Conservation (phyloP, 148 eudicot species). For the Fagopyrum esculentum region DNA sequence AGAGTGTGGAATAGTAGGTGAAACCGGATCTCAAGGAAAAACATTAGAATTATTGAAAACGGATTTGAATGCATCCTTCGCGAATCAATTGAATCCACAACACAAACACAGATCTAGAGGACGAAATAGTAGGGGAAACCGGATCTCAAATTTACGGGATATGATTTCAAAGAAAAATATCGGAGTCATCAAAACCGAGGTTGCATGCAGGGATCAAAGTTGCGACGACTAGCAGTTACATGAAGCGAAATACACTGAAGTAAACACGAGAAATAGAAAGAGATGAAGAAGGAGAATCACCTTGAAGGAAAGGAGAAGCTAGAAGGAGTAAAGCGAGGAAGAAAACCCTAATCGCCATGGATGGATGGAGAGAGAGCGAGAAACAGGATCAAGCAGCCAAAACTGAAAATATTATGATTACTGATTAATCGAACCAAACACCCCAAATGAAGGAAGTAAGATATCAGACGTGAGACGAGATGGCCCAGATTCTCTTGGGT, state of each 20-base stretch:
- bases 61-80: constrained; percentile 14
- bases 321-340: constrained; percentile 54
- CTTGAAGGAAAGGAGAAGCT: constrained; percentile 65
- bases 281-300: constrained; percentile 23
- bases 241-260: not conserved
- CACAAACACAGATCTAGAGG: constrained; percentile 4
- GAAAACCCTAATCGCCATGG: constrained; percentile 52
- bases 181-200: not conserved
- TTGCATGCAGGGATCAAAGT: constrained; percentile 5
- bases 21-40: constrained; percentile 3
- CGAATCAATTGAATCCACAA: constrained; percentile 6
- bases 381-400: not conserved
- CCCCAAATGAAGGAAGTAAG: constrained; percentile 2
- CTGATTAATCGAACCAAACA: not conserved
- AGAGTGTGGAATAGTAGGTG: not conserved
- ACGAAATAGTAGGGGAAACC: not conserved
- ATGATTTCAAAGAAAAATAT: not conserved
- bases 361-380: constrained; percentile 8
- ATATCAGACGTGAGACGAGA: not conserved
- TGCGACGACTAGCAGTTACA: constrained; percentile 17
- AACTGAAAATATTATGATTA: not conserved
- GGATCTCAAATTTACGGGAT: not conserved
- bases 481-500: not conserved
- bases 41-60: not conserved
- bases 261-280: not conserved